A percentile compares a stretch with the other conserved stretches of the same genome.
Conservation (phyloP, 805 yeast species). For the Osmozyma mogii region DNA sequence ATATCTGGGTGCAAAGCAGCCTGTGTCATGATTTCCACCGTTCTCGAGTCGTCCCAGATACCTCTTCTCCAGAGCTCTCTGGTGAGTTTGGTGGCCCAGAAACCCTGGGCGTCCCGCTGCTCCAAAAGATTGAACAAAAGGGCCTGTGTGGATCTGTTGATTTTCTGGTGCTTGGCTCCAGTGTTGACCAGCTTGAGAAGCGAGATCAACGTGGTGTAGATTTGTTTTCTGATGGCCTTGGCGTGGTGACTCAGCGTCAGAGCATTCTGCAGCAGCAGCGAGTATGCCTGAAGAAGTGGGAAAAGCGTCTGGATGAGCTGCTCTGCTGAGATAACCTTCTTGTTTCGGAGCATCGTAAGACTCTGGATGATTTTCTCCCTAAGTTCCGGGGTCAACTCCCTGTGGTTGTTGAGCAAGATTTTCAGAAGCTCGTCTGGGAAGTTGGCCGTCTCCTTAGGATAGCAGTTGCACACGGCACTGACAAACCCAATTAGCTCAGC, state of each 20-base stretch:
- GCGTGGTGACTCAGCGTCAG: constrained; percentile 51
- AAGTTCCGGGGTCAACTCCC: constrained; percentile 73
- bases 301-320: constrained; percentile 76
- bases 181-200: constrained; percentile 76
- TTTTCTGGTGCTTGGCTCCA: constrained; percentile 82
- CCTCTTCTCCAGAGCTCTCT: constrained; percentile 97
- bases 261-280: constrained; percentile 28
- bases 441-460: constrained; percentile 76
- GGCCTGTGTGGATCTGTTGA: constrained; percentile 88
- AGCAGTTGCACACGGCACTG: constrained; percentile 85
- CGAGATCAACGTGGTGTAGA: constrained; percentile 71
- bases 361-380: constrained; percentile 89
- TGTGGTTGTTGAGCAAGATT: constrained; percentile 66
- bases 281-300: constrained; percentile 70
- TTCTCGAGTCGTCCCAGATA: constrained; percentile 95
- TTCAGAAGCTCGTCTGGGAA: constrained; percentile 77
- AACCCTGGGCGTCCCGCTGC: constrained; percentile 67
- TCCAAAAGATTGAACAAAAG: constrained; percentile 80
- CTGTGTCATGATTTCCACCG: constrained; percentile 96
- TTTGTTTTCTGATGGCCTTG: constrained; percentile 73
- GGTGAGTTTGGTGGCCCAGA: constrained; percentile 94
- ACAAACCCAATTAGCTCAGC: constrained; percentile 83
- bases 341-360: constrained; percentile 83
- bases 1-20: constrained; percentile 84
- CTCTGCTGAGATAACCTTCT: constrained; percentile 72